These are phyloP conservation scores for Xylariaceae sp. DNA, from an alignment of 2,329 filamentous ascomycete genomes.

Conservation along the genomic window DNA sequence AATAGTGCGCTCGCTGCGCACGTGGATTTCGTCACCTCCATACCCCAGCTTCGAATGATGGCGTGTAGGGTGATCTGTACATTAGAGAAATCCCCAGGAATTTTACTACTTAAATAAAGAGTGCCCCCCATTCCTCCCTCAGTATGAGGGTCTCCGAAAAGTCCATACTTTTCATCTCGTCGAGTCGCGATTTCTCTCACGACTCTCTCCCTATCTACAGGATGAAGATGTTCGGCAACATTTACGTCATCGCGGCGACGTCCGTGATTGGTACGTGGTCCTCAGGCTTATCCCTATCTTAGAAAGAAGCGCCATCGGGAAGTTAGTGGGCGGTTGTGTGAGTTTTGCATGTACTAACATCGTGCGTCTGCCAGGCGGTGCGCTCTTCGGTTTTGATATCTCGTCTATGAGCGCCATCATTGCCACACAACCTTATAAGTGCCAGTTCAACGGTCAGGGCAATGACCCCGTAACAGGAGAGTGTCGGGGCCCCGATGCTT, in stretches of 20 bases:
- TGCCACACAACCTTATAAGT: slow-evolving; percentile 37
- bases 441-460: slow-evolving; percentile 37
- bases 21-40: too few species aligned
- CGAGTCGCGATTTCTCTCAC: too few species aligned
- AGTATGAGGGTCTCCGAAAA: too few species aligned
- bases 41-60: too few species aligned
- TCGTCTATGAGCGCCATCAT: slow-evolving; percentile 42
- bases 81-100: too few species aligned
- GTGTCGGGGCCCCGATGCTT: slow-evolving; percentile 47
- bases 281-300: neutral
- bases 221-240: slow-evolving; percentile 34
- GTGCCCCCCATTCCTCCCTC: too few species aligned
- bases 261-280: slow-evolving; percentile 36
- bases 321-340: too few species aligned
- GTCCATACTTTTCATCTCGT: too few species aligned
- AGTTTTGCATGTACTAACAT: neutral
- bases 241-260: slow-evolving; percentile 39
- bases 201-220: too few species aligned
- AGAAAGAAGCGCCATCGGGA: neutral
- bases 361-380: slow-evolving; percentile 29
- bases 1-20: too few species aligned
- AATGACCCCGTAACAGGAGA: slow-evolving; percentile 22
- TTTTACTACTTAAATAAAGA: too few species aligned
- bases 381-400: slow-evolving; percentile 41
- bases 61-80: too few species aligned